phyloP scores from a whole-genome alignment of 371 early-diverging fungal species.

The Actinomortierella ambigua region DNA sequence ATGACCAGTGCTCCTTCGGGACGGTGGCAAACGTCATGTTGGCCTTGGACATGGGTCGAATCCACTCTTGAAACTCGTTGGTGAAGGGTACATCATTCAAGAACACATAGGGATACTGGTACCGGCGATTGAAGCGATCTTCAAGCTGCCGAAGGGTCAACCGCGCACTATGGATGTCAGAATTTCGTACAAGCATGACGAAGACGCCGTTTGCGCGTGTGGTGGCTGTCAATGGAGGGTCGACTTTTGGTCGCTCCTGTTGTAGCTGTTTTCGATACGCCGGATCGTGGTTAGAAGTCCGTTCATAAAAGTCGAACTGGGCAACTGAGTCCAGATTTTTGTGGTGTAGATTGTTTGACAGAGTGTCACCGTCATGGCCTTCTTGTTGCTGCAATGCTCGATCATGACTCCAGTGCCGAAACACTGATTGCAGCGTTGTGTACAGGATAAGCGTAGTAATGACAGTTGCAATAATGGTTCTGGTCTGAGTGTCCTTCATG shows the following conservation, averaged over 20 bases:
- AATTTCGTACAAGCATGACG: conserved; percentile 71
- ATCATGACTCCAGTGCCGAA: too few species aligned
- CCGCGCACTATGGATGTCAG: conserved; percentile 72
- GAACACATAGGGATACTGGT: conserved; percentile 89
- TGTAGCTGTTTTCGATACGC: background rate
- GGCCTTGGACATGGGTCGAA: conserved; percentile 55
- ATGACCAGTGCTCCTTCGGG: conserved; percentile 79
- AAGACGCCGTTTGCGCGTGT: conserved; percentile 69
- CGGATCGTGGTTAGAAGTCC: background rate
- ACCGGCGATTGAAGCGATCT: conserved; percentile 80
- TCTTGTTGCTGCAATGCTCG: too few species aligned
- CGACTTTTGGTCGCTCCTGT: conserved; percentile 1
- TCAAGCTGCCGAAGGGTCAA: conserved; percentile 77
- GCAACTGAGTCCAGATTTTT: too few species aligned
- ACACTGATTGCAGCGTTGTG: too few species aligned
- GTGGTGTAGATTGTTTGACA: too few species aligned
- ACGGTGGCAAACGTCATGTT: conserved; percentile 76
- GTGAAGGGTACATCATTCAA: conserved; percentile 84
- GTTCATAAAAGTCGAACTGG: too few species aligned
- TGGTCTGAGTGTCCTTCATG: background rate
- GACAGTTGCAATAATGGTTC: background rate
- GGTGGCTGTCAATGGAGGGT: conserved; percentile 19
- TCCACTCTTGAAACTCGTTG: conserved; percentile 69
- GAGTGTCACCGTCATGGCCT: too few species aligned
- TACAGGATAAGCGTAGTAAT: conserved; percentile 3